Evolutionary conservation across 2,329 filamentous ascomycete genomes (phyloP).

Genomic region (Exserohilum rostratum): DNA sequence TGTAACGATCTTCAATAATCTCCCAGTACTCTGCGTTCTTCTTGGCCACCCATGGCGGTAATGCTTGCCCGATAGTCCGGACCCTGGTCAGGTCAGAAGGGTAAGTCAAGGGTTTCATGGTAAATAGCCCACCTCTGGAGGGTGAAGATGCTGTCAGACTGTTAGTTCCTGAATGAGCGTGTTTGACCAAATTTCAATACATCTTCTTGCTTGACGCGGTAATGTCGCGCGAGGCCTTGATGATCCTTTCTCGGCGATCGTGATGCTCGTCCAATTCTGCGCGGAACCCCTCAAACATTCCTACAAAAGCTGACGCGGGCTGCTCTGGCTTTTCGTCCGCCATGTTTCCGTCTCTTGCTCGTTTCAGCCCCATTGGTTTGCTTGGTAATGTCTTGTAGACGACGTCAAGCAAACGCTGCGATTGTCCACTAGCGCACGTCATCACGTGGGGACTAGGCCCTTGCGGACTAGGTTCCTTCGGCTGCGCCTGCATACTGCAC

Average conservation of each 20-base stretch:
- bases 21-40: conserved; percentile 72
- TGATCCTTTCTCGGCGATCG: conserved; percentile 85
- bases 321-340: conserved; percentile 40
- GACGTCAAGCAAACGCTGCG: conserved; percentile 32
- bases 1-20: conserved; percentile 74
- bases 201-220: conserved; percentile 97
- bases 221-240: conserved; percentile 90
- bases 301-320: conserved; percentile 53
- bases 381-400: conserved; percentile 11
- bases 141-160: conserved; percentile 71
- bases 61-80: conserved; percentile 62
- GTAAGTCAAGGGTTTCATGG: neutral
- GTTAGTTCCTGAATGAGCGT: conserved; percentile 17
- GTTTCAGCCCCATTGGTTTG: conserved; percentile 37
- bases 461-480: conserved; percentile 28
- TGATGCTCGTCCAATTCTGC: conserved; percentile 92
- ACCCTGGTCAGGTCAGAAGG: conserved; percentile 57
- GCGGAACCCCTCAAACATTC: conserved; percentile 86
- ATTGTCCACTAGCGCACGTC: conserved; percentile 23
- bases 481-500: conserved; percentile 16
- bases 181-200: conserved; percentile 57
- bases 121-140: conserved; percentile 68
- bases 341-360: conserved; percentile 46
- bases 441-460: conserved; percentile 28
- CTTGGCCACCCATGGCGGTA: conserved; percentile 72